Base-by-base conservation (phyloP, 371 early-diverging fungal species). In the Enterocytospora artemiae region DNA sequence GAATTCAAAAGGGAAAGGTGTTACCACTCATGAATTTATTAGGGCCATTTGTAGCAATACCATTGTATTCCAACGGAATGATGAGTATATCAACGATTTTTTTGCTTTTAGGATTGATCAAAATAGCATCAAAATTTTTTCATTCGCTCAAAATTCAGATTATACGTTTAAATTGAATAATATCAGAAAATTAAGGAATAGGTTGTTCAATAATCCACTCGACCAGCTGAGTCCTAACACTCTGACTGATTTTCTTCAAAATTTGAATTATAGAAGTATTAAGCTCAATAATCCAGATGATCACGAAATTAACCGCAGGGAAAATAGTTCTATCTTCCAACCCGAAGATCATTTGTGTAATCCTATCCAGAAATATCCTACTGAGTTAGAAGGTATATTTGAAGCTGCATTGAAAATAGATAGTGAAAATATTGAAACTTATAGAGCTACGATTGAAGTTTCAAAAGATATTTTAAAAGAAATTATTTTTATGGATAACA, bases 31-130 rank as follows among this genome's bases (percentile, higher is more conserved):
- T n/a, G 67, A 72, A 33, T 72, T 72, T 67, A 53, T 76, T 27
- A 31, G 72, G 27, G 65, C 72, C 16, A 44, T 63, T 27, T 32
- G 51, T 36, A 62, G 70, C 20, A 59, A 72, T 44, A 20, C 37
- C 0, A 28, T 76, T 30, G 43, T 70, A 20, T 76, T 65, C 50
- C 72, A 72, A 34, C 24, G 48, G 20, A 70, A 70, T 39, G 69
- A 69, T 48, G 52, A 59, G 36, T 22, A 54, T 22, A 63, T 45
- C 22, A 70, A 72, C 0, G 72, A 76, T 49, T 76, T 76, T 59
- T 54, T 76, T 33, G 60, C 58, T 3, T 58, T 76, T 33, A 66
- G 34, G 41, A 67, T 70, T 46, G 18, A n/a, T 0, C n/a, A 36
- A 1, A 32, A 56, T 1, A 25, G 27, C 0, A 58, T 76, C 20